Evolutionary conservation across 306 rosid genomes (phyloP), one percentile per base, ranked within the genome.

Genomic region (Alnus glutinosa): DNA sequence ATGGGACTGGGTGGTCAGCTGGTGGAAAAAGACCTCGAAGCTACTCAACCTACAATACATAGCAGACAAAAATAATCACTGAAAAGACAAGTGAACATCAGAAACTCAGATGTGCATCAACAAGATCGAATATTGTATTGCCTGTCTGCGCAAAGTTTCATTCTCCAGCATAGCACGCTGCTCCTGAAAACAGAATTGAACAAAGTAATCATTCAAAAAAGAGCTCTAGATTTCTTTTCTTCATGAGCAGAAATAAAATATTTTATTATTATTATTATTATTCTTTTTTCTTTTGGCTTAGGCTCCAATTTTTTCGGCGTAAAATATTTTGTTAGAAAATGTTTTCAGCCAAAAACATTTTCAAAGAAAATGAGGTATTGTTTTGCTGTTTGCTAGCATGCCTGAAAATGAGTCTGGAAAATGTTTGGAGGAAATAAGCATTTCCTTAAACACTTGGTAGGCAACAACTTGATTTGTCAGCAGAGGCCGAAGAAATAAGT

Each of bases 81-180:
- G 55, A n/a, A 5, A 62, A 37, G 34, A 46, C 30, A 75, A 75
- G 34, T n/a, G 36, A 74, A 70, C 28, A 62, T 18, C 10, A 66
- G 71, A 85, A 75, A 71, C 66, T 78, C 80, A 75, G 37, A 50
- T 76, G 67, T 36, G 16, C 84, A 74, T 50, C 76, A 71, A 75
- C 52, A 54, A 50, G n/a, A n/a, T n/a, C n/a, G 55, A 80, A 44
- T 37, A 73, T 5, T 5, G 51, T 47, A 18, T 81, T 85, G 77
- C 99, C 97, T 96, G 99, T 91, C 96, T 91, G 37, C 96, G 86
- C 84, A 96, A 82, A 44, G 91, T 91, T 85, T 91, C 99, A 50
- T 96, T 96, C 80, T 96, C 99, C 74, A 91, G 79, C 85, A 80
- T 81, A 57, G 90, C 96, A 73, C 92, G 91, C 55, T 96, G 98